Conservation (phyloP, 1,139 yeast genomes). For the Wickerhamomyces sp. region DNA sequence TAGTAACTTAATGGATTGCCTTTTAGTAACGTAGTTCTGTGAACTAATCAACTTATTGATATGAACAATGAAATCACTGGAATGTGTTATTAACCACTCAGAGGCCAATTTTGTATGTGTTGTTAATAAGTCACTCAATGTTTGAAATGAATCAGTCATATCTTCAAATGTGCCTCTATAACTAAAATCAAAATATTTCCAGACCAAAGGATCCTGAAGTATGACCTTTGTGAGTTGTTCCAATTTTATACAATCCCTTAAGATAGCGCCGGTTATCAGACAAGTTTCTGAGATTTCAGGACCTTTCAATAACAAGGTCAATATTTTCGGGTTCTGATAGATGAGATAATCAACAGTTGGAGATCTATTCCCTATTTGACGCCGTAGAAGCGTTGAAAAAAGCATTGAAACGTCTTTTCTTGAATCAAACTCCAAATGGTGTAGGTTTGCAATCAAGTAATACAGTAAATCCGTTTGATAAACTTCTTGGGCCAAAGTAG, state of each 20-base stretch:
- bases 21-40: conserved; percentile 81
- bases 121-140: conserved; percentile 65
- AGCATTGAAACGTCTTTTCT: conserved; percentile 76
- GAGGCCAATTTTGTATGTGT: conserved; percentile 63
- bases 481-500: conserved; percentile 68
- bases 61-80: conserved; percentile 49
- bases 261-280: conserved; percentile 68
- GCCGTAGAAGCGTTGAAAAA: conserved; percentile 72
- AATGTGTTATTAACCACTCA: conserved; percentile 47
- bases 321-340: conserved; percentile 55
- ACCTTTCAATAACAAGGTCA: conserved; percentile 58
- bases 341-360: conserved; percentile 86
- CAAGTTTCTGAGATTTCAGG: conserved; percentile 73
- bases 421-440: conserved; percentile 77
- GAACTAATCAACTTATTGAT: conserved; percentile 71
- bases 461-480: conserved; percentile 68
- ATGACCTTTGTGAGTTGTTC: conserved; percentile 64
- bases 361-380: conserved; percentile 69
- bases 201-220: conserved; percentile 53
- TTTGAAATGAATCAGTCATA: conserved; percentile 85
- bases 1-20: conserved; percentile 81
- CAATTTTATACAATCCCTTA: conserved; percentile 81
- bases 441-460: conserved; percentile 52
- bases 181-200: conserved; percentile 82
- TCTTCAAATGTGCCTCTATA: conserved; percentile 77